These are phyloP conservation scores for Reutealis trisperma DNA, from an alignment of 345 rosid genomes.

Conservation along the genomic window DNA sequence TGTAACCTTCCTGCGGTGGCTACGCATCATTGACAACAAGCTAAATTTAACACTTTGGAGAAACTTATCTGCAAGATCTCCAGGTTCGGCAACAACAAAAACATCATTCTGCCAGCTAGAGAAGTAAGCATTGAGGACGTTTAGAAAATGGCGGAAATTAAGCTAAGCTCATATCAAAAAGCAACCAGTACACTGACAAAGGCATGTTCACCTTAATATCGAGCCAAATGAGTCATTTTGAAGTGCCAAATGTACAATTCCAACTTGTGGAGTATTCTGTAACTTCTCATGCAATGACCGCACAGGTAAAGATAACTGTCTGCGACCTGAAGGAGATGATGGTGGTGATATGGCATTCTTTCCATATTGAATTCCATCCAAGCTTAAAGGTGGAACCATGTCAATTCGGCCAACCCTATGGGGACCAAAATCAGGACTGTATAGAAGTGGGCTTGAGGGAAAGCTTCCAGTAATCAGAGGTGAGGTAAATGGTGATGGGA, in stretches of 20 bases:
- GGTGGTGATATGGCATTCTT: slow-evolving; percentile 70
- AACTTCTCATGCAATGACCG: slow-evolving; percentile 86
- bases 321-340: slow-evolving; percentile 64
- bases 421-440: slow-evolving; percentile 75
- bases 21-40: slow-evolving; percentile 59
- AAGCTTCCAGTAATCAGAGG: slow-evolving; percentile 90
- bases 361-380: slow-evolving; percentile 72
- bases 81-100: slow-evolving; percentile 98
- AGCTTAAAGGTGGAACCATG: slow-evolving; percentile 89
- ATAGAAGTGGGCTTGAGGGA: slow-evolving; percentile 87
- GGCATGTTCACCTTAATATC: slow-evolving; percentile 67
- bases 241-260: slow-evolving; percentile 84
- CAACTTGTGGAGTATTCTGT: slow-evolving; percentile 89
- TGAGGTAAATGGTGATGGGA: slow-evolving; percentile 83
- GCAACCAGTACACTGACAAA: background rate
- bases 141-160: slow-evolving; percentile 24
- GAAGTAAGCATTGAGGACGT: slow-evolving; percentile 29
- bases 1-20: slow-evolving; percentile 51
- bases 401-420: slow-evolving; percentile 78
- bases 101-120: slow-evolving; percentile 96
- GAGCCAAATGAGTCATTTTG: slow-evolving; percentile 82
- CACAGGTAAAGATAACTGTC: slow-evolving; percentile 70
- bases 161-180: slow-evolving; percentile 12
- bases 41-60: slow-evolving; percentile 80
- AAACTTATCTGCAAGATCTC: slow-evolving; percentile 87